Percentiles rank a stretch among this genome's conserved stretches.
Evolutionary conservation across 106 monocot genomes (phyloP).

Genomic region (Allium fistulosum): DNA sequence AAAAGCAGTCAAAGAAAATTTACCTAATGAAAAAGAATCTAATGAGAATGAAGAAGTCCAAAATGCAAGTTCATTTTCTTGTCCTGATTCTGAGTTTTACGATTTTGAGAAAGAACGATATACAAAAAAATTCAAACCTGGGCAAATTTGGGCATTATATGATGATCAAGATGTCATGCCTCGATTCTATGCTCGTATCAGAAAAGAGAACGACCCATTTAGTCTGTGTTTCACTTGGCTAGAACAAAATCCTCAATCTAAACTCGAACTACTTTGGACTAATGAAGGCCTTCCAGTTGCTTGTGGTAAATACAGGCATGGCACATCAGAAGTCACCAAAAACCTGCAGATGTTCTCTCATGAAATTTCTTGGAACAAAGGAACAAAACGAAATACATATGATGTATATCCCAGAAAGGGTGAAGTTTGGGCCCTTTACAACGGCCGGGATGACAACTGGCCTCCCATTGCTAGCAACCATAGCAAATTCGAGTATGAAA

Average conservation of each 20-base stretch:
- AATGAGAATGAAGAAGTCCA: no score
- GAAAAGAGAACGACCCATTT: conserved; percentile 15
- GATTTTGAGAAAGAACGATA: conserved; percentile 12
- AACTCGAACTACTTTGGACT: conserved; percentile 14
- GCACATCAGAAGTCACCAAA: conserved; percentile 4
- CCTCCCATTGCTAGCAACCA: no score
- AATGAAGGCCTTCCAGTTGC: conserved; percentile 15
- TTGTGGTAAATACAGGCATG: conserved; percentile 2
- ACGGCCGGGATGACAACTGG: background rate
- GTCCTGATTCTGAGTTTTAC: conserved; percentile 63
- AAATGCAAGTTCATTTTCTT: conserved; percentile 6
- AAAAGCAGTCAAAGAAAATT: no score
- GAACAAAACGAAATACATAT: conserved; percentile 16
- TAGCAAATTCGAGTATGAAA: no score
- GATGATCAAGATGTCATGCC: conserved; percentile 4
- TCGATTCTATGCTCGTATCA: conserved; percentile 40
- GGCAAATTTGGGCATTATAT: conserved; percentile 63
- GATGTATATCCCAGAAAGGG: conserved; percentile 29
- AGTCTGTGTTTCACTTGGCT: conserved; percentile 34
- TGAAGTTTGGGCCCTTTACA: background rate
- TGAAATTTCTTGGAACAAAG: conserved; percentile 19
- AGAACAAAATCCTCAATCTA: conserved; percentile 13
- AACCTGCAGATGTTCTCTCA: conserved; percentile 31
- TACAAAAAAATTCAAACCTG: conserved; percentile 25
- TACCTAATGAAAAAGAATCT: no score